These are phyloP conservation scores for Leishmania tropica DNA, from an alignment of 208 protist species.

Conservation along the genomic window DNA sequence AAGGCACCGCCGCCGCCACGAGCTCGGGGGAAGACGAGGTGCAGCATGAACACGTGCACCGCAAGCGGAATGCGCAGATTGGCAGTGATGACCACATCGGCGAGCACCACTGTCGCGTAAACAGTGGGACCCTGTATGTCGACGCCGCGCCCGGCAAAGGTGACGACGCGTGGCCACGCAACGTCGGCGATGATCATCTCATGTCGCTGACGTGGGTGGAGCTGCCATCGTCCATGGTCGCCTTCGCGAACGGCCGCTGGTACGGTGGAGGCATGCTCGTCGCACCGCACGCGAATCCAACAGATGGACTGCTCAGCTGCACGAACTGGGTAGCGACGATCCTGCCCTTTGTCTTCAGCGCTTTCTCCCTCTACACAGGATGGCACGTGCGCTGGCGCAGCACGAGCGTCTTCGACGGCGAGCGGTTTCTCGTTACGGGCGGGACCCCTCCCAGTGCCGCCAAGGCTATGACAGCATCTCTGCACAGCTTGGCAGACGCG, in stretches of 20 bases:
- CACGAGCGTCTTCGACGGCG: slow-evolving; percentile 72
- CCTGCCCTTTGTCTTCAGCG: slow-evolving; percentile 47
- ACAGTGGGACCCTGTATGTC: background rate
- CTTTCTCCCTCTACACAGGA: slow-evolving; percentile 67
- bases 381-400: slow-evolving; percentile 61
- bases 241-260: slow-evolving; percentile 82
- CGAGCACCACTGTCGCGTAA: background rate
- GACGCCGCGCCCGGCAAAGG: background rate
- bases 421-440: slow-evolving; percentile 57
- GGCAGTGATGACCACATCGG: background rate
- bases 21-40: background rate
- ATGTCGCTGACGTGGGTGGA: slow-evolving; percentile 52
- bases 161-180: background rate
- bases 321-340: slow-evolving; percentile 77
- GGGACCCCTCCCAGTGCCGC: background rate
- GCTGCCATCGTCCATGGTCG: slow-evolving; percentile 68
- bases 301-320: slow-evolving; percentile 67
- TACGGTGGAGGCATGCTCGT: slow-evolving; percentile 85
- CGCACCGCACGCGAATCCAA: slow-evolving; percentile 72
- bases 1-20: background rate
- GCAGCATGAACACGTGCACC: background rate
- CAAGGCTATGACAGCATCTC: background rate
- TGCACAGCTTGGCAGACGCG: background rate
- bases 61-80: background rate
- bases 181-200: slow-evolving; percentile 9